Conservation (phyloP, 495 filamentous ascomycete species). For the Staphylotrichum tortipilum region DNA sequence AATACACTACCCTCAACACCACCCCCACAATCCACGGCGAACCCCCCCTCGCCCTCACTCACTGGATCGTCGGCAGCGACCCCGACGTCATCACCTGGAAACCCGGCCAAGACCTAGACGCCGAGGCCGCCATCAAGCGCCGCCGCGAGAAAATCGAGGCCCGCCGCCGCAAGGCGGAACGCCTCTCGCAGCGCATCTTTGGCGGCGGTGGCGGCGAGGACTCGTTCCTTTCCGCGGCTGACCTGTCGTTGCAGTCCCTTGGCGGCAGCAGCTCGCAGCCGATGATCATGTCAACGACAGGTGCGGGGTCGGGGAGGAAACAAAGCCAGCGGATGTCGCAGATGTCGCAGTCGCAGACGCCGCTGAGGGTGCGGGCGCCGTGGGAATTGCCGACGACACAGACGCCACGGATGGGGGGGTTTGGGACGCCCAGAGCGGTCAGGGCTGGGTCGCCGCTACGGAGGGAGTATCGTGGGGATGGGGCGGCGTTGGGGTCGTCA, state of each 20-base stretch:
- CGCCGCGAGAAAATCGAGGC: conserved; percentile 11
- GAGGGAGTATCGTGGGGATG: conserved; percentile 3
- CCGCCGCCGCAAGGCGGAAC: conserved; percentile 9
- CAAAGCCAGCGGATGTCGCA: not conserved
- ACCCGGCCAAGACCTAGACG: conserved; percentile 6
- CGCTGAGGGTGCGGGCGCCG: not conserved
- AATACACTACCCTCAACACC: conserved; percentile 16
- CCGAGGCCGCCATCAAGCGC: conserved; percentile 9
- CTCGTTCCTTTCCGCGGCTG: not conserved
- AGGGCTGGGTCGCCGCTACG: conserved; percentile 3
- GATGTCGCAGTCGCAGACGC: conserved; percentile 3
- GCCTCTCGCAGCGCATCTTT: conserved; percentile 15
- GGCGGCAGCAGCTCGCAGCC: not conserved
- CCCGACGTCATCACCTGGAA: conserved; percentile 14
- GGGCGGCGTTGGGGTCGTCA: not conserved
- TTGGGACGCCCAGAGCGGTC: conserved; percentile 7
- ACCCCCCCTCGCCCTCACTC: conserved; percentile 8
- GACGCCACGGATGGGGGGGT: not conserved
- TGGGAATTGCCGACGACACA: conserved; percentile 2
- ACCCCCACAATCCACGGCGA: conserved; percentile 2
- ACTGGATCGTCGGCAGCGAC: conserved; percentile 16
- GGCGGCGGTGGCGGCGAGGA: no score
- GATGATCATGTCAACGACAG: not conserved
- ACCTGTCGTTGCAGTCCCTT: not conserved
- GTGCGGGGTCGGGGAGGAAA: not conserved